Base-by-base conservation (phyloP, 2,329 filamentous ascomycete species). In the Tolypocladium cylindrosporum region DNA sequence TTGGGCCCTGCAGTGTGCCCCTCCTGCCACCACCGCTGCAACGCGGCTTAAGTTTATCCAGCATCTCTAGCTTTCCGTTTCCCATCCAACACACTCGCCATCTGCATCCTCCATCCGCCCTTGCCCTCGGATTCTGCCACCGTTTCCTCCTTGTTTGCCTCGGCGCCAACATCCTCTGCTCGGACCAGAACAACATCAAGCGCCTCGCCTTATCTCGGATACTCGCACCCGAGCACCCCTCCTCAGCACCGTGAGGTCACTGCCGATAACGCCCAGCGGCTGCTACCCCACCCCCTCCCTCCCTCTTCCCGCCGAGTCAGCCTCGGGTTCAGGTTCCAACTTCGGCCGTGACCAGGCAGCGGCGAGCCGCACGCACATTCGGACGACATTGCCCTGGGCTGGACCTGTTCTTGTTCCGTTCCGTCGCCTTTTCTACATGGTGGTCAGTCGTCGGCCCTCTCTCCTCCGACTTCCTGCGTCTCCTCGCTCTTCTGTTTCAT, bases 391-490 rank as follows among this genome's bases (percentile, higher is more conserved):
- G 27, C 45, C 45, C 11, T 14, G 4, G 21, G 41, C 52, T 50
- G 41, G 31, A 27, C 45, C 39, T 56, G 21, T 11, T 36, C n/a
- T 39, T 41, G 27, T 14, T 43, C 43, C 3, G 16, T 24, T 45
- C 14, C 51, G n/a, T 42, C 41, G 11, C 42, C 34, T 52, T 27
- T 57, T 60, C 61, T 64, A 61, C 58, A 63, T 64, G 61, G 59
- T 65, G 61, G 62, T 63, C 41, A 63, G 63, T 61, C 31, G 41
- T 45, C 40, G 40, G 24, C 45, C 50, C 40, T 60, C 57, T 34
- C 60, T 24, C 43, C 34, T 58, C 50, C 31, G 27, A 36, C 31
- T 21, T 56, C 19, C 43, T 48, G 40, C 50, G 13, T 56, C 36
- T 39, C 51, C 37, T 56, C 55, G 24, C 41, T 39, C 50, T 50